Base-by-base conservation (phyloP, 169 alveolate genomes). In the Cryptosporidium tyzzeri region DNA sequence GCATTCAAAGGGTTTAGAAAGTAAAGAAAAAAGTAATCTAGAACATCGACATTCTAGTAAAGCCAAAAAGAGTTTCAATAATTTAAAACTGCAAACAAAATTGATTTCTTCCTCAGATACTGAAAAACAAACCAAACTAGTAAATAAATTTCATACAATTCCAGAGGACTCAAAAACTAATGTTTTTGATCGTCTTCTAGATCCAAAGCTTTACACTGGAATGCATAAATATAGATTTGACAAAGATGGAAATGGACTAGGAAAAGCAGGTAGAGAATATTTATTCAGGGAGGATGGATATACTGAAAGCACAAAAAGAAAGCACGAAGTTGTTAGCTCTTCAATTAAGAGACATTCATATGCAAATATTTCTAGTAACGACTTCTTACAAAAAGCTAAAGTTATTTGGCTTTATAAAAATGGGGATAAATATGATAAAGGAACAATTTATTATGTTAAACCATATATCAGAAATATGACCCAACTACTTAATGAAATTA, bases 351-450 rank as follows among this genome's bases (percentile, higher is more conserved):
- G 65, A 23, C 91, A 85, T 29, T 84, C 75, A 71, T 45, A 53
- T 26, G 21, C 84, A 18, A 51, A 37, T 70, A 44, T 86, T 68
- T 51, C 86, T 86, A 18, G 93, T 92, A 29, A 92, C 91, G 59
- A 91, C 93, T 8, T 91, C 94, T 8, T 96, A 97, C 41, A 91
- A 31, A 91, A 94, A 2, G 97, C 98, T 1, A 95, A 94, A 58
- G 86, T 92, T 31, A 94, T 96, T 62, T 95, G 97, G 97, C 93
- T 96, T 5, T 96, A 93, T 91, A 94, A 96, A 69, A 96, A 96
- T 85, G 98, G 97, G 37, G 98, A 96, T 84, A 95, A 95, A 89
- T 89, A 93, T 58, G 96, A 96, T 89, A 93, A 95, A 71, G 98
- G 98, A 21, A 74, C 92, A 31, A 91, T 94, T 35, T 95, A 95